Evolutionary conservation across 2,329 filamentous ascomycete species (phyloP), one percentile per base, ranked within the genome.

Genomic region (Colletotrichum coccodes): DNA sequence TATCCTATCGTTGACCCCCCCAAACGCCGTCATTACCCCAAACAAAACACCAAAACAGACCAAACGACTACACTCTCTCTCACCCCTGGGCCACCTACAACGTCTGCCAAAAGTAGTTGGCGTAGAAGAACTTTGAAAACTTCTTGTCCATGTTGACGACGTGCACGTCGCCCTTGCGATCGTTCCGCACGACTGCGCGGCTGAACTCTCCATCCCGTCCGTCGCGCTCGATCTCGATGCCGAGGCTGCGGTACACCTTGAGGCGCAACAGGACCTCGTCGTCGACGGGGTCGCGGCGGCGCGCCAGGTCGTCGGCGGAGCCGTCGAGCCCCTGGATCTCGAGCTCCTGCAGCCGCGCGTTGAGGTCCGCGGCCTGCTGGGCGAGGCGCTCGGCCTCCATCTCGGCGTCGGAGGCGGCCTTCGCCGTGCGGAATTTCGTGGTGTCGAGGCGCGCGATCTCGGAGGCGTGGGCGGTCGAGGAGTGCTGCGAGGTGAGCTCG

Each of bases 71-170:
- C 26, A 49, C 34, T 9, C 34, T 12, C 6, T 38, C 36, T 38
- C 36, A 2, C 36, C n/a, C 42, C 12, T 23, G 42, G 21, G n/a
- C 11, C 7, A 21, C 30, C 79, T 84, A 97, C 79, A 98, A 85
- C 34, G 91, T 95, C 75, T 94, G 88, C 96, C 96, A 99, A 77
- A 98, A 97, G 79, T 97, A 97, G 75, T 97, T 97, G 26, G 95
- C 94, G 76, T 98, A 97, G 77, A 97, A 98, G 79, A 92, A 95
- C 71, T 91, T 88, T 67, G 93, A 95, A 79, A 97, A 95, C 82
- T 96, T 97, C 75, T 92, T 91, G 75, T 98, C 95, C 79, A 99
- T 91, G 76, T 97, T 97, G 70, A 99, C 91, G 57, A 98, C 93
- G 78, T 97, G 94, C 59, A 98, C 94, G 78, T 98, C 95, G 9